These are phyloP conservation scores for Arthrobotrys iridis DNA, from an alignment of 2,329 filamentous ascomycete genomes.

Conservation along the genomic window DNA sequence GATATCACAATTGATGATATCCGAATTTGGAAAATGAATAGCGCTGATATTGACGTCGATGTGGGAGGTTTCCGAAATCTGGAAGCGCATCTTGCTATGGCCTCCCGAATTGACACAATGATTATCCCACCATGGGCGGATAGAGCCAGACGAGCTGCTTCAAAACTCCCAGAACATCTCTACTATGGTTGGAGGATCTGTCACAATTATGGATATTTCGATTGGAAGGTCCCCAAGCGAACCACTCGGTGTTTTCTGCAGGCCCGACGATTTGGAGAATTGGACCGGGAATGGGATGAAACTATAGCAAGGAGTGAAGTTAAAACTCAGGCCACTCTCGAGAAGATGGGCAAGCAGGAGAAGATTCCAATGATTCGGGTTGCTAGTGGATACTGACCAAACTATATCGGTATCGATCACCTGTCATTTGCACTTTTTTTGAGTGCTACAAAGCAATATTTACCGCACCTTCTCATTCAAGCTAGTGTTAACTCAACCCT, in stretches of 20 bases:
- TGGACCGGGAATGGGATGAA: constrained; percentile 51
- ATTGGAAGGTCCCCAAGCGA: constrained; percentile 20
- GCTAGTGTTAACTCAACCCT: too few species aligned
- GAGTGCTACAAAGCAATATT: too few species aligned
- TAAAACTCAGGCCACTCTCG: constrained; percentile 23
- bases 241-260: constrained; percentile 30
- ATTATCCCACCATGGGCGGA: constrained; percentile 32
- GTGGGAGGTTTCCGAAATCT: constrained; percentile 13
- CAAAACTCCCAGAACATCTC: constrained; percentile 36
- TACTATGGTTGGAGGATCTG: constrained; percentile 51
- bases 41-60: constrained; percentile 31
- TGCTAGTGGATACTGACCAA: constrained; percentile 26
- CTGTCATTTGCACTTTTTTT: too few species aligned
- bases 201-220: constrained; percentile 53
- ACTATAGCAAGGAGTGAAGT: constrained; percentile 33
- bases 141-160: background rate
- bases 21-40: constrained; percentile 36
- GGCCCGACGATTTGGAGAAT: constrained; percentile 26
- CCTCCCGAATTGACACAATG: background rate
- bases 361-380: constrained; percentile 28
- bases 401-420: background rate
- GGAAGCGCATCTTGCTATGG: background rate
- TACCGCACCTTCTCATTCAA: too few species aligned
- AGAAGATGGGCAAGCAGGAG: constrained; percentile 29
- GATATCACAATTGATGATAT: constrained; percentile 24